Evolutionary conservation across 2,329 filamentous ascomycete genomes (phyloP), one percentile per base, ranked within the genome.

Genomic region (Monilinia aucupariae): DNA sequence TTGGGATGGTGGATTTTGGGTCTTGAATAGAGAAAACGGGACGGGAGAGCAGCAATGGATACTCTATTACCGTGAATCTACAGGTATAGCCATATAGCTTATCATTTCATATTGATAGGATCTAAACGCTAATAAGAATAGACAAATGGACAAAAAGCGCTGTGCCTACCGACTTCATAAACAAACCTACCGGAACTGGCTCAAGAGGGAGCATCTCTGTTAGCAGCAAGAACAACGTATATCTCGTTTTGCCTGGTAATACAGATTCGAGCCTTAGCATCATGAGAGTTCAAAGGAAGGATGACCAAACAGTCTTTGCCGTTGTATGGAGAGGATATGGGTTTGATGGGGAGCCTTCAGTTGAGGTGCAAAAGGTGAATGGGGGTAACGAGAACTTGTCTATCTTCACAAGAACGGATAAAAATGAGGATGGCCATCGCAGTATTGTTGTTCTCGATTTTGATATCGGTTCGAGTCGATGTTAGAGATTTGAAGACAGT

Each of bases 341-440:
- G 22, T 72, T 65, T 52, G 68, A 69, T 65, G 70, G 70, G 4
- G 68, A 71, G 49, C 70, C 69, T 9, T 62, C 66, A 37, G 53
- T 69, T 34, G 70, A 71, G 65, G 62, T 65, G 30, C 63, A 67
- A 25, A 65, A 65, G 27, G 34, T 69, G 41, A 68, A 68, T 41
- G 45, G 41, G n/a, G 64, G 61, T 47, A 62, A 45, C 10, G 54
- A 68, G 39, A 25, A 64, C 17, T 53, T 71, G 62, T 68, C 69
- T n/a, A 48, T 72, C 7, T 71, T 71, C 50, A 71, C 65, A 25
- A 67, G 68, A 47, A 69, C 64, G 2, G 53, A 52, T 12, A 54
- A 49, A 12, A 45, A 49, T 27, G 34, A 22, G 4, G 59, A 63
- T 25, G 60, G 64, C 13, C 50, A 34, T 22, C 64, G 65, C 30